phyloP scores from a whole-genome alignment of 139 green algal genomes.

The Chlorella sp. region DNA sequence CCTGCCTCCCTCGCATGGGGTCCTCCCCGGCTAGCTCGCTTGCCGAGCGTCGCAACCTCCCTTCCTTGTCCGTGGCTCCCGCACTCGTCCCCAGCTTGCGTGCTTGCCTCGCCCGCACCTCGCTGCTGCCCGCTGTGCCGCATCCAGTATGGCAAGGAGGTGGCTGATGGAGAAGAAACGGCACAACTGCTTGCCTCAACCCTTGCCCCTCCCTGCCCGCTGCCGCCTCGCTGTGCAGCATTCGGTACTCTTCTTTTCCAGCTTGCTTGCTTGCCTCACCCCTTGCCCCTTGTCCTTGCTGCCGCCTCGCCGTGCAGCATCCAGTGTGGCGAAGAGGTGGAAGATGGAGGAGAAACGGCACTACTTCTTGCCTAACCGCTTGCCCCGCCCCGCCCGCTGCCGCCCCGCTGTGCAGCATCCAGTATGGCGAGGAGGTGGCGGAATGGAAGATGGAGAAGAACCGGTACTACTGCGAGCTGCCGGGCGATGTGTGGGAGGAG shows the following conservation, averaged over 20 bases:
- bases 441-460: conserved; percentile 81
- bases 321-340: conserved; percentile 55
- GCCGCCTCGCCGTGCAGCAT: conserved; percentile 39
- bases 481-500: conserved; percentile 78
- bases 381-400: neutral
- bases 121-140: conserved; percentile 21
- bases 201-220: neutral
- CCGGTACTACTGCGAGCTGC: conserved; percentile 77
- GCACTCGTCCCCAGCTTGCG: no score
- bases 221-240: conserved; percentile 29
- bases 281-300: neutral
- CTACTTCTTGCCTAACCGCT: neutral
- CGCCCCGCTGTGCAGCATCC: conserved; percentile 43
- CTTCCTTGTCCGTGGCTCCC: no score
- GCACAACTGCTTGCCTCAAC: neutral
- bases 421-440: conserved; percentile 57
- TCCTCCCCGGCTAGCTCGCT: no score
- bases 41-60: no score
- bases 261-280: no score
- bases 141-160: conserved; percentile 58
- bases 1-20: no score
- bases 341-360: conserved; percentile 55
- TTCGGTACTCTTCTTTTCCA: no score
- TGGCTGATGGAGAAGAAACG: conserved; percentile 57
- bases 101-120: neutral